A percentile compares a stretch with the other conserved stretches of the same genome.
Conservation (phyloP, 768 basidiomycete genomes). For the Termitomyces sp. region DNA sequence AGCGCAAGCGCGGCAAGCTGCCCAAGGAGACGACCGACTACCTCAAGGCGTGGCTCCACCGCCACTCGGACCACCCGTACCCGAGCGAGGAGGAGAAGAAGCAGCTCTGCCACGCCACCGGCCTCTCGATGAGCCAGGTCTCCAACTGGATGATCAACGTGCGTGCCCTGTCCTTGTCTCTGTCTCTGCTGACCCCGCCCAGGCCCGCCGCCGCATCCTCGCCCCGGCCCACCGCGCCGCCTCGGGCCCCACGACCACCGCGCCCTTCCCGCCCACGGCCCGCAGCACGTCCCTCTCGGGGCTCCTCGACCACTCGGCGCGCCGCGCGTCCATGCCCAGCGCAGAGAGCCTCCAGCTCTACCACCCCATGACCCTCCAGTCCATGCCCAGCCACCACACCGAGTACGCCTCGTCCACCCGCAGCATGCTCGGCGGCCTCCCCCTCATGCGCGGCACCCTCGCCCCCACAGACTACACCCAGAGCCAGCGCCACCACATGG, state of each 20-base stretch:
- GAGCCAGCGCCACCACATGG: constrained; percentile 30
- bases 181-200: no score
- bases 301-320: constrained; percentile 36
- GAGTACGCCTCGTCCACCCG: constrained; percentile 40
- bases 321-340: constrained; percentile 61
- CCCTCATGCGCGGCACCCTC: constrained; percentile 28
- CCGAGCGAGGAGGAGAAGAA: constrained; percentile 90
- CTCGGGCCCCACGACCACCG: constrained; percentile 71
- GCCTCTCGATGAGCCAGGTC: constrained; percentile 84
- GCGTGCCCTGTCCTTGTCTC: no score
- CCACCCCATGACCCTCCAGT: constrained; percentile 74
- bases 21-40: constrained; percentile 90
- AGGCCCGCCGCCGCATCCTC: constrained; percentile 81
- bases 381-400: constrained; percentile 37
- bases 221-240: constrained; percentile 77
- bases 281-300: constrained; percentile 38
- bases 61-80: constrained; percentile 86
- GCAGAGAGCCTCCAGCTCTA: constrained; percentile 71
- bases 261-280: constrained; percentile 58
- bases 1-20: constrained; percentile 80
- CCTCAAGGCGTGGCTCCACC: constrained; percentile 83
- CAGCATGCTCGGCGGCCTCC: constrained; percentile 41
- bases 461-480: constrained; percentile 34
- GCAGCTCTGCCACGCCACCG: constrained; percentile 79
- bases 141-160: constrained; percentile 94